Base-by-base conservation (phyloP, 352 stramenopile species). In the Globisporangium echinulatum region DNA sequence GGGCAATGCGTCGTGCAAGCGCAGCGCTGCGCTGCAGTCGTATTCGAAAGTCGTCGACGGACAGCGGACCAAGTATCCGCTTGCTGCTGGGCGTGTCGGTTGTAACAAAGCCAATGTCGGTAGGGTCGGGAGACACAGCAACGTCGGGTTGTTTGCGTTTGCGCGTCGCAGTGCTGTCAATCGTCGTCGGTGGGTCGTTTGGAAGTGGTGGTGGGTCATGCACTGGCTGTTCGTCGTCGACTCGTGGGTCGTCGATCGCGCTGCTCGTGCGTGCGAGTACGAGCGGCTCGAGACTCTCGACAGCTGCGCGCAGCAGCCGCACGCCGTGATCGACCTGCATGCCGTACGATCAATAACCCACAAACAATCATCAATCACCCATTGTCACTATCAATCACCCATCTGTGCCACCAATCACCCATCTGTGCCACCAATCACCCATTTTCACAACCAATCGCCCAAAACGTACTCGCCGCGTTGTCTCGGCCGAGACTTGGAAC, bases 11-110 rank as follows among this genome's bases (percentile, higher is more conserved):
- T 6, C 68, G 67, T 0, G 73, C 71, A 39, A 88, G 67, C 36
- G 69, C 74, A n/a, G 76, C 67, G 17, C 72, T 85, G 6, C 72
- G 79, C 44, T 63, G 66, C 62, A 91, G 48, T 68, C 71, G 75
- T 88, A 87, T 91, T 74, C 77, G 77, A 50, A 87, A 89, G 40
- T 73, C 70, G 40, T 88, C 75, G 40, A 85, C 51, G 1, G 64
- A 61, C 3, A 76, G 17, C 61, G 37, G 33, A 9, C 40, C 37
- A 38, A 46, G 61, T 60, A 57, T 72, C 63, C 14, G 64, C 55
- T 56, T 68, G 50, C 14, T 59, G 47, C 46, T 53, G 51, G 46
- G 10, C 44, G 44, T 17, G 11, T 4, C 44, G 7, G 44, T 49
- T 44, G 40, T 13, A 13, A 4, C 40, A 13, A 44, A 8, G 40